phyloP scores from a whole-genome alignment of 768 basidiomycete species.

The Phaffia australis region DNA sequence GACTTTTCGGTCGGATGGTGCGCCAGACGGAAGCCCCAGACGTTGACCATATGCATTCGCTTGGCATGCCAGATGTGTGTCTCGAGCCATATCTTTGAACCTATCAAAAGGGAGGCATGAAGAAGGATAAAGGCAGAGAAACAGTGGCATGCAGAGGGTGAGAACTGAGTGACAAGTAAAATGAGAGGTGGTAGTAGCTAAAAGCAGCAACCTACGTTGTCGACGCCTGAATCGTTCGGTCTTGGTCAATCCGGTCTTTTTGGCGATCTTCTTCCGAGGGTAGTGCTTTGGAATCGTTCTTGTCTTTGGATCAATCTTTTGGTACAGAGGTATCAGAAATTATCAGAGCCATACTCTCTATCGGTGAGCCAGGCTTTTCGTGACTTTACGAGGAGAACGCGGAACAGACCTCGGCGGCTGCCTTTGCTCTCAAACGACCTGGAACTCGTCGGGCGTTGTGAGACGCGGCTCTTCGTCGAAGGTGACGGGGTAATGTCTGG shows the following conservation, averaged over 20 bases:
- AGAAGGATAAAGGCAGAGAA: too few relatives aligned
- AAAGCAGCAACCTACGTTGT: conserved; percentile 49
- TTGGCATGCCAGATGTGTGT: conserved; percentile 97
- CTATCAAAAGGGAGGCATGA: conserved; percentile 40
- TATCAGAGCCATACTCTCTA: conserved; percentile 13
- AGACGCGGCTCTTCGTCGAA: conserved; percentile 84
- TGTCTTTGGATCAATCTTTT: conserved; percentile 49
- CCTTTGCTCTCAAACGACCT: conserved; percentile 65
- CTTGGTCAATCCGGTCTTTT: conserved; percentile 41
- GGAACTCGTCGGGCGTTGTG: conserved; percentile 90
- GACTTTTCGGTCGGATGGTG: conserved; percentile 81
- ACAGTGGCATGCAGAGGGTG: background rate
- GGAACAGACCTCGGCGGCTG: conserved; percentile 58
- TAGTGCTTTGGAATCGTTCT: conserved; percentile 50
- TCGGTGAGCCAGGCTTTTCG: background rate
- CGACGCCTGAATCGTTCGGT: conserved; percentile 57
- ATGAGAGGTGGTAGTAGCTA: background rate
- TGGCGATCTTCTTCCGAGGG: conserved; percentile 43
- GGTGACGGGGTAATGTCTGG: conserved; percentile 83
- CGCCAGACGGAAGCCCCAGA: conserved; percentile 86
- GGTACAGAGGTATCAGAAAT: background rate
- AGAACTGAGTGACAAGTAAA: background rate
- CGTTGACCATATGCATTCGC: conserved; percentile 83
- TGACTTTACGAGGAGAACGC: background rate
- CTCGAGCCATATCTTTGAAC: conserved; percentile 81